phyloP scores from a whole-genome alignment of 345 rosid genomes.

The Cardamine chenopodiifolia region DNA sequence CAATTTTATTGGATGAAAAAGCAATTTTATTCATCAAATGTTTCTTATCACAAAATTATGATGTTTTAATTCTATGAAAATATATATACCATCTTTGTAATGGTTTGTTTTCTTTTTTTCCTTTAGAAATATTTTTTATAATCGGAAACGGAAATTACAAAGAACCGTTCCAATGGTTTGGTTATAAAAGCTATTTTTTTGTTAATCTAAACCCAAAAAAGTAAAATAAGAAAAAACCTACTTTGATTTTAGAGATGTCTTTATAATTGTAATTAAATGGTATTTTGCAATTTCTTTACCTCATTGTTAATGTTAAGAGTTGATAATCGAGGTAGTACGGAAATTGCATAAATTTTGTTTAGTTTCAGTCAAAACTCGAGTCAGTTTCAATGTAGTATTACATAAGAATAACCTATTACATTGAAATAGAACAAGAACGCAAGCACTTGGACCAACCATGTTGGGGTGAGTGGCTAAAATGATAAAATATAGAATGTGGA shows the following conservation, averaged over 20 bases:
- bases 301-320: neutral
- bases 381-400: neutral
- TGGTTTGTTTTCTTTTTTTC: neutral
- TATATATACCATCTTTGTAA: no score
- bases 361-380: neutral
- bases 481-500: conserved; percentile 31
- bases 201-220: neutral
- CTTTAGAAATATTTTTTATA: neutral
- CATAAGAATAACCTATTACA: neutral
- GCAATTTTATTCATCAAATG: no score
- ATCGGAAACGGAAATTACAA: neutral
- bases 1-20: neutral
- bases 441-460: conserved; percentile 39
- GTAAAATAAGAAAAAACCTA: neutral
- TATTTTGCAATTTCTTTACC: neutral
- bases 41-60: neutral
- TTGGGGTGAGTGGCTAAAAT: conserved; percentile 33
- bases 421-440: neutral
- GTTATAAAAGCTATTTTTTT: neutral
- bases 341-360: neutral
- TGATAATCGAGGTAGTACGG: neutral
- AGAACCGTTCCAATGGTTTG: neutral
- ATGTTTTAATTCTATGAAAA: neutral
- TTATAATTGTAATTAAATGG: neutral
- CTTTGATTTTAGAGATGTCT: neutral